Evolutionary conservation across 768 basidiomycete genomes (phyloP).

Genomic region (Auriscalpium microsporum): DNA sequence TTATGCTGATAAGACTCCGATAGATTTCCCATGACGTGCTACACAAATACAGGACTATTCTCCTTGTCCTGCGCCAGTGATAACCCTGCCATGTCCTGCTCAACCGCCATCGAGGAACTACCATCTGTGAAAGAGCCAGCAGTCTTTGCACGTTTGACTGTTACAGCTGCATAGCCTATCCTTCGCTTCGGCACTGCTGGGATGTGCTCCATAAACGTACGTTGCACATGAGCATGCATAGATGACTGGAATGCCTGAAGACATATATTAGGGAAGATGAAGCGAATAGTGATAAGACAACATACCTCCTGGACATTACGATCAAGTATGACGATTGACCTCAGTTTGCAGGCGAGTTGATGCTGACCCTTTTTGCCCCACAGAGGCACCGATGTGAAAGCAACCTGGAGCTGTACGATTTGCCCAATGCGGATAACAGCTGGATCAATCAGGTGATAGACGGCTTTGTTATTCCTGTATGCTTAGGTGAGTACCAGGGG

Average conservation of each 20-base stretch:
- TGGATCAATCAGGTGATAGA: not conserved
- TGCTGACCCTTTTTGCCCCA: not conserved
- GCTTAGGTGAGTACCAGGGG: not conserved
- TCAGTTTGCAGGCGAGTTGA: not conserved
- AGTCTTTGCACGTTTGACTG: not conserved
- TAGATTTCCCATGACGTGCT: not conserved
- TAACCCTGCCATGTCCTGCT: no score
- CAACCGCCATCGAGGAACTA: not conserved
- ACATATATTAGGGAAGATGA: not conserved
- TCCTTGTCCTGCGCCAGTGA: not conserved
- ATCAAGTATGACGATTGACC: not conserved
- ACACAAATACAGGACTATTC: not conserved
- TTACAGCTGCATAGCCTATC: not conserved
- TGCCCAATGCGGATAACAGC: not conserved
- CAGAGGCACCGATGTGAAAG: not conserved
- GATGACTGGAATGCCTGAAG: not conserved
- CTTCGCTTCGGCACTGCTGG: not conserved
- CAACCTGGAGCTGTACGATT: not conserved
- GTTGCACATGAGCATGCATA: not conserved
- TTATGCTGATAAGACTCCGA: not conserved
- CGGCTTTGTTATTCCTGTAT: not conserved
- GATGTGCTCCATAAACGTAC: not conserved
- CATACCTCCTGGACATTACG: not conserved
- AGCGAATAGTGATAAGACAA: not conserved
- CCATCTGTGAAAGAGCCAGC: not conserved